Evolutionary conservation across 2,329 filamentous ascomycete species (phyloP).

Genomic region (Macrophomina pseudophaseolina): DNA sequence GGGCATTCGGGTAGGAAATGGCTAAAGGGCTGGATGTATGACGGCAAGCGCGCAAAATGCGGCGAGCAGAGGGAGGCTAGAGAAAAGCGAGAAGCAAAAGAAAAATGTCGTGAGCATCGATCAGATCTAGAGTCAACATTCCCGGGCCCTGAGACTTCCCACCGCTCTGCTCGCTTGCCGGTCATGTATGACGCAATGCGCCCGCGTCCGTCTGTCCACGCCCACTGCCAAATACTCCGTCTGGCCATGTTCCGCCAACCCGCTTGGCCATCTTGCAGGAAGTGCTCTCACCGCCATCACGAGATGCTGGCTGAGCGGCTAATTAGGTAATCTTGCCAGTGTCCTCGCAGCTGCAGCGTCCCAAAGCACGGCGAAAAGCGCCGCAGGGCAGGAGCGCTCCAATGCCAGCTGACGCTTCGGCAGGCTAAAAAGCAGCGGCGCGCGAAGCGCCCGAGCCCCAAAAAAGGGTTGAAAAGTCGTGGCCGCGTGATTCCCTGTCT

Average conservation of each 20-base stretch:
- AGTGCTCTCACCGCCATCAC: neutral
- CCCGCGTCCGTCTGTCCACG: neutral
- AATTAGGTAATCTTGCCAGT: neutral
- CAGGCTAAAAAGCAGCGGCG: neutral
- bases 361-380: neutral
- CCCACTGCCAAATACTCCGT: neutral
- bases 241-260: neutral
- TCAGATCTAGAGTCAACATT: neutral
- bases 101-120: neutral
- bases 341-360: neutral
- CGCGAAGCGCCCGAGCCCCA: neutral
- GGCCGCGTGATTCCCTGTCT: neutral
- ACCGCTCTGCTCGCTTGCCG: conserved; percentile 1
- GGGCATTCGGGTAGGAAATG: neutral
- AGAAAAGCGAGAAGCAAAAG: neutral
- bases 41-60: conserved; percentile 9
- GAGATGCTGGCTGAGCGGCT: neutral
- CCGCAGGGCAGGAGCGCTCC: neutral
- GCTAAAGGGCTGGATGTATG: conserved; percentile 1
- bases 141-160: neutral
- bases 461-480: neutral
- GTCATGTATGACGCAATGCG: conserved; percentile 14
- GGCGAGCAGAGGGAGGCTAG: neutral
- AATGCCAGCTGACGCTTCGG: neutral
- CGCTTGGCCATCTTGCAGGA: neutral